phyloP scores from a whole-genome alignment of 495 filamentous ascomycete genomes.

The Penicillium subrubescens region DNA sequence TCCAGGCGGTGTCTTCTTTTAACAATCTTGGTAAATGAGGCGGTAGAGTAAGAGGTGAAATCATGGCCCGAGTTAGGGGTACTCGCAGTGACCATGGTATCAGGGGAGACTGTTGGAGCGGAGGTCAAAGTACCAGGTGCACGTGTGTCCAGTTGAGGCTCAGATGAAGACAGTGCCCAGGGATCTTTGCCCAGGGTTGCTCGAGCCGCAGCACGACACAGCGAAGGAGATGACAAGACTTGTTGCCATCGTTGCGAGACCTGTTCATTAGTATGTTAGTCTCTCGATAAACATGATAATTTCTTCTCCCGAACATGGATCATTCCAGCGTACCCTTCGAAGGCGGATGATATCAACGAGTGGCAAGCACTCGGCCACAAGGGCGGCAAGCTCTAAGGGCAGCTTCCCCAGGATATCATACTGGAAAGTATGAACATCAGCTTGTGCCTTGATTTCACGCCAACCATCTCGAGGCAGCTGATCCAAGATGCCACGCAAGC shows the following conservation, averaged over 20 bases:
- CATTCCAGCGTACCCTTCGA: slow-evolving; percentile 26
- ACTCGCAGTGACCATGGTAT: neutral
- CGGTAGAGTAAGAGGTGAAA: neutral
- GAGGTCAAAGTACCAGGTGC: neutral
- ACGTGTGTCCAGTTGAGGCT: neutral
- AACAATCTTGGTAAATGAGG: slow-evolving; percentile 18
- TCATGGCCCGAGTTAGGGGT: neutral
- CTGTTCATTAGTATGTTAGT: slow-evolving; percentile 13
- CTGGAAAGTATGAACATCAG: slow-evolving; percentile 25
- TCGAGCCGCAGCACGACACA: slow-evolving; percentile 18
- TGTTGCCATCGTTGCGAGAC: slow-evolving; percentile 38
- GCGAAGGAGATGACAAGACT: slow-evolving; percentile 28
- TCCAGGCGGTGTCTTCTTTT: slow-evolving; percentile 26
- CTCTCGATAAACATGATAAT: neutral
- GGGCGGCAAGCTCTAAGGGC: slow-evolving; percentile 35
- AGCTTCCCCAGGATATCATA: slow-evolving; percentile 38
- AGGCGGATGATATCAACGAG: slow-evolving; percentile 30
- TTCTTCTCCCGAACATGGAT: neutral
- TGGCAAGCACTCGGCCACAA: slow-evolving; percentile 26
- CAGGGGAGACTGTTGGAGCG: neutral
- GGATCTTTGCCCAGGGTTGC: slow-evolving; percentile 16
- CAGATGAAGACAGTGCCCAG: too few relatives aligned
- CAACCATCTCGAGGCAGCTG: slow-evolving; percentile 35
- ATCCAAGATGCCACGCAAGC: slow-evolving; percentile 32
- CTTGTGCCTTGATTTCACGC: slow-evolving; percentile 32